Evolutionary conservation across 306 rosid genomes (phyloP).

Genomic region (Inga oerstediana): DNA sequence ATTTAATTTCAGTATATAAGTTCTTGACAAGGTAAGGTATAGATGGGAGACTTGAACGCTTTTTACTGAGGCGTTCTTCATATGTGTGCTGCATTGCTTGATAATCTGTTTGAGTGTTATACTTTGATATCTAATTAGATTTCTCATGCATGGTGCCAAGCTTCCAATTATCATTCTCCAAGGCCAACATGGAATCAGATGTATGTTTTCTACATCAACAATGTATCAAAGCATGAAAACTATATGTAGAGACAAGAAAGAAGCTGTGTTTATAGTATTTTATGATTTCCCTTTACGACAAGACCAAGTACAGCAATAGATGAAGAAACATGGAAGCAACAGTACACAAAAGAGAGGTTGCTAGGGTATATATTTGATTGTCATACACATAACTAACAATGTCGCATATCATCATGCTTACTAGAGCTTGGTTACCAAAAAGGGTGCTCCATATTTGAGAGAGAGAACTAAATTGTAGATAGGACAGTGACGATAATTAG

Average conservation of each 20-base stretch:
- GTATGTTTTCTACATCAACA: neutral
- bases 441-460: slow-evolving; percentile 35
- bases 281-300: neutral
- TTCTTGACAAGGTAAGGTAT: slow-evolving; percentile 37
- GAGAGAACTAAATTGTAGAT: slow-evolving; percentile 9
- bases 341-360: neutral
- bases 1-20: slow-evolving; percentile 40
- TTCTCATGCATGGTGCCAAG: neutral
- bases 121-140: neutral
- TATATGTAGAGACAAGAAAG: neutral
- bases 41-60: slow-evolving; percentile 32
- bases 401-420: neutral
- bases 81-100: neutral
- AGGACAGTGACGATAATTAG: slow-evolving; percentile 40
- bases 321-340: neutral
- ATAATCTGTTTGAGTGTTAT: neutral
- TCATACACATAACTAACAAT: neutral
- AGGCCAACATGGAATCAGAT: neutral
- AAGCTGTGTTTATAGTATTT: neutral
- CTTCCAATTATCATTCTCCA: neutral
- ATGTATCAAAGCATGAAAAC: neutral
- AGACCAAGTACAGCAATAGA: neutral
- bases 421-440: slow-evolving; percentile 32
- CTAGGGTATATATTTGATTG: neutral
- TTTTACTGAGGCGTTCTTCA: slow-evolving; percentile 21